phyloP scores from a whole-genome alignment of 2,329 filamentous ascomycete genomes.

The Gaeumannomyces sp. region DNA sequence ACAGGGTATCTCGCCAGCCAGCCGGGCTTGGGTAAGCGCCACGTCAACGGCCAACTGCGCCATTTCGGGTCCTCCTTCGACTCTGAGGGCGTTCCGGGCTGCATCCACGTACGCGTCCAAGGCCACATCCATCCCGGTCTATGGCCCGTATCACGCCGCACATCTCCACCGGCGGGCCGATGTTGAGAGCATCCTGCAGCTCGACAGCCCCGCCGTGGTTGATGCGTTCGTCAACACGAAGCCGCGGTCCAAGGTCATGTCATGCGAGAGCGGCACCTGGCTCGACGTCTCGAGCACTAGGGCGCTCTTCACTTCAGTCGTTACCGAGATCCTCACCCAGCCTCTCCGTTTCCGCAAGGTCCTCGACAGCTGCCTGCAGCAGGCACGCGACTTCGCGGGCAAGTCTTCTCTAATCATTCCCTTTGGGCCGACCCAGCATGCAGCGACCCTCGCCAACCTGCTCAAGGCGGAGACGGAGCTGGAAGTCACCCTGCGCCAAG shows the following conservation, averaged over 20 bases:
- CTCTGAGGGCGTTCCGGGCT: slow-evolving; percentile 34
- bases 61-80: slow-evolving; percentile 48
- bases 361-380: slow-evolving; percentile 39
- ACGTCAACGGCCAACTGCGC: slow-evolving; percentile 41
- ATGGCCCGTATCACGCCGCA: slow-evolving; percentile 50
- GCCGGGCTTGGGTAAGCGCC: slow-evolving; percentile 48
- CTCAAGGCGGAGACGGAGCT: slow-evolving; percentile 36
- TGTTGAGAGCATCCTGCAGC: slow-evolving; percentile 37
- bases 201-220: slow-evolving; percentile 33
- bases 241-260: slow-evolving; percentile 44
- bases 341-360: slow-evolving; percentile 41
- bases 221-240: slow-evolving; percentile 34
- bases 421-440: slow-evolving; percentile 44
- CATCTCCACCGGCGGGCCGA: slow-evolving; percentile 43
- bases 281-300: slow-evolving; percentile 34
- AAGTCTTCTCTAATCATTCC: slow-evolving; percentile 40
- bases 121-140: slow-evolving; percentile 44
- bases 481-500: slow-evolving; percentile 33
- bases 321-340: slow-evolving; percentile 44
- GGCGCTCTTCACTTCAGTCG: slow-evolving; percentile 35
- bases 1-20: slow-evolving; percentile 37
- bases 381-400: slow-evolving; percentile 33
- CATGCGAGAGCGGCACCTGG: slow-evolving; percentile 39
- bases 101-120: slow-evolving; percentile 27
- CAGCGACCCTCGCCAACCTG: slow-evolving; percentile 37